Base-by-base conservation (phyloP, 2,329 filamentous ascomycete genomes). In the Boeremia lycopersici region DNA sequence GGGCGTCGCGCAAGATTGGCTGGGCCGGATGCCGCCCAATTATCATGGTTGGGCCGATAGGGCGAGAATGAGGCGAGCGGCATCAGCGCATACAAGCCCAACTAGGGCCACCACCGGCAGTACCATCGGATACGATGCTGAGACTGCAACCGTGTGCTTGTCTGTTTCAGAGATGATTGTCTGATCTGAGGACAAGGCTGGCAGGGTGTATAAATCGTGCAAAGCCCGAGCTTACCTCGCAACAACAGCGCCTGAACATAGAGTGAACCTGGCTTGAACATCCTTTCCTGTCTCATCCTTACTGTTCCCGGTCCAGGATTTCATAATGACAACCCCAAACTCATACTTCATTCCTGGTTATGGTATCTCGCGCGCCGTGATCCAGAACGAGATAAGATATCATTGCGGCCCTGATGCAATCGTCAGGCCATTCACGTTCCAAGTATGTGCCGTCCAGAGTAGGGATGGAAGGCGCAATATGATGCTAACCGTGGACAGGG, bases 301-400 rank as follows among this genome's bases (percentile, higher is more conserved):
- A 44, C 25, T 39, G 23, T 41, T 40, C 44, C 35, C 9, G 15
- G 29, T 36, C 23, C 10, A 33, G 11, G 28, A 44, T 31, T 28
- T 19, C 23, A 55, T 19, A 40, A 74, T 74, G 71, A 33, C 69
- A 47, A 48, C 57, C 26, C 49, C 67, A 31, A 76, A 77, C 55
- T 76, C 70, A 38, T 78, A 78, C 60, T 78, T 78, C 48, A 68
- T 78, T 4, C 75, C 76, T 13, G 75, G 76, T 29, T 77, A 69
- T 53, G 76, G 75, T 40, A 77, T 78, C 56, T 77, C 75, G 19
- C 69, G 76, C 59, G 67, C 73, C n/a, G 75, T 78, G 25, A 78
- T 78, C 35, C 76, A 78, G 52, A 74, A 72, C 47, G 74, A 78
- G 47, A 78, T 78, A 34, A 73, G 74, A 29, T 77, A 77, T 44